Evolutionary conservation across 2,329 filamentous ascomycete genomes (phyloP), one percentile per base, ranked within the genome.

Genomic region (Xylariaceae sp.): DNA sequence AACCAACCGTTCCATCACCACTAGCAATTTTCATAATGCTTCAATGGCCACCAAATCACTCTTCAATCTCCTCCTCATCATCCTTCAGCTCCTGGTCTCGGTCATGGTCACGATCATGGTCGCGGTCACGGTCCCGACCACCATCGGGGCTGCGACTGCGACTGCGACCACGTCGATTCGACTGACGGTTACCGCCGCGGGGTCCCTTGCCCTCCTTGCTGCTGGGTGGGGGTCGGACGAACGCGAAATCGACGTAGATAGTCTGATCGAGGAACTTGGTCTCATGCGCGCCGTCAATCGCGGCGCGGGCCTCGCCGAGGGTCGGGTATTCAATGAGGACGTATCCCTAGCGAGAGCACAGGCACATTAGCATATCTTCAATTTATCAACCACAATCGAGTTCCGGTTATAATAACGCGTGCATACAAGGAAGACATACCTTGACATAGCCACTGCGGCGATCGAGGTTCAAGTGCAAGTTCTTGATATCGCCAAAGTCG

Each of bases 401-500:
- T 42, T 13, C 37, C 4, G 37, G 9, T 5, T 5, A 30, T 30
- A 5, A 30, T 5, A 30, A 30, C 5, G 37, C 8, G 37, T 9
- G 11, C 37, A 42, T 2, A 42, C 8, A n/a, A 13, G 13, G 10
- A 4, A 15, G 17, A 68, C 73, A 18, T 70, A 89, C 90, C 87
- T 94, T 94, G 68, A 93, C 90, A 70, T 93, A 94, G 72, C 90
- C 90, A 62, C 88, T 93, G 69, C 90, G 80, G 56, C 90, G 81
- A 72, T 94, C 90, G 63, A 94, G 77, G 71, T 94, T 94, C 71
- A 94, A 75, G 71, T 94, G 90, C 71, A 93, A 73, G 71, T 94
- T 94, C 81, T 92, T 92, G 70, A 94, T 90, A 75, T 93, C 88
- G 68, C 90, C 90, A 71, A 83, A 94, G 69, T 94, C 90, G 69